Conservation (phyloP, 2,329 filamentous ascomycete species). For the Lecanicillium sp. region DNA sequence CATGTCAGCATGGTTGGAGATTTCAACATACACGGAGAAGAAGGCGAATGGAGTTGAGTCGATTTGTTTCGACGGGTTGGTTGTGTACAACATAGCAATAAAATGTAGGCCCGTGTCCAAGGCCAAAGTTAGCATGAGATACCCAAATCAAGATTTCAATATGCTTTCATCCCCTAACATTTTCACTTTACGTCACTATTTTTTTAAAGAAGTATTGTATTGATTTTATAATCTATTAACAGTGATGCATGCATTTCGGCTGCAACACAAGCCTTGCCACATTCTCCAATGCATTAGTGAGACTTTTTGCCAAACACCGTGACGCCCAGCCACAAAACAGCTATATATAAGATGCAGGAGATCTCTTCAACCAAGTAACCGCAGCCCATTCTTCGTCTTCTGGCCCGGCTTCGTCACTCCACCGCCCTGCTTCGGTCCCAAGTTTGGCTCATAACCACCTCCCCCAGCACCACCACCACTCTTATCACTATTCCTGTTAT, state of each 20-base stretch:
- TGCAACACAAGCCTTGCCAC: no score
- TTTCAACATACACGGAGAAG: no score
- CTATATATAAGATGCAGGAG: not conserved
- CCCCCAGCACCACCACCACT: conserved; percentile 22
- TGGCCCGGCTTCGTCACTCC: conserved; percentile 55
- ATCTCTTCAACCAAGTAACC: conserved; percentile 43
- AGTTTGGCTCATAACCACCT: conserved; percentile 38
- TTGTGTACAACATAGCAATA: not conserved
- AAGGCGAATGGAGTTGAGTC: not conserved
- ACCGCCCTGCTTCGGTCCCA: conserved; percentile 39
- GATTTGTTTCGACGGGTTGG: no score
- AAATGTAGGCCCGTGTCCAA: no score
- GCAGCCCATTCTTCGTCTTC: conserved; percentile 60
- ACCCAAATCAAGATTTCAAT: conserved; percentile 8
- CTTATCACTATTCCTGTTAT: conserved; percentile 26
- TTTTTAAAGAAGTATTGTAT: no score
- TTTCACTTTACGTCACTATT: not conserved
- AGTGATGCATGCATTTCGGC: no score
- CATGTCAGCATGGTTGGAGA: conserved; percentile 1
- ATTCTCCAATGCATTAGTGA: not conserved
- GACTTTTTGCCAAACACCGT: not conserved
- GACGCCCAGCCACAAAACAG: not conserved
- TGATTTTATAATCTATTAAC: no score
- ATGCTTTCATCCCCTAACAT: no score
- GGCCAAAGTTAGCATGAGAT: conserved; percentile 7